These are phyloP conservation scores for Rhodotorula sp. DNA, from an alignment of 1,284 basidiomycete species.

Conservation along the genomic window DNA sequence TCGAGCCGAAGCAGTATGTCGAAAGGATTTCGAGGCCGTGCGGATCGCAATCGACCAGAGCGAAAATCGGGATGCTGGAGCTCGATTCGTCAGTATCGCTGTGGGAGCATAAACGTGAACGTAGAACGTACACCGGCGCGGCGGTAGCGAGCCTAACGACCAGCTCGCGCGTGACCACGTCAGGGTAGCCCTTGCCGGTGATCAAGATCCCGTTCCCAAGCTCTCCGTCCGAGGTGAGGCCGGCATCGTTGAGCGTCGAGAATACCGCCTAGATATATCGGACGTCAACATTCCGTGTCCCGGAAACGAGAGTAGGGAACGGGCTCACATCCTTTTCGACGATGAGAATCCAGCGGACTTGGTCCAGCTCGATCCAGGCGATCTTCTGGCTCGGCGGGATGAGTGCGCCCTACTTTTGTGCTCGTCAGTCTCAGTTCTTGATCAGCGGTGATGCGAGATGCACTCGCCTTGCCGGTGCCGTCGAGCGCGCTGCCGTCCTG, in stretches of 20 bases:
- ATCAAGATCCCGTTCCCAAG: slow-evolving; percentile 66
- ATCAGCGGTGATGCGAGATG: not conserved
- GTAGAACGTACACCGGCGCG: slow-evolving; percentile 56
- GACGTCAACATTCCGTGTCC: not conserved
- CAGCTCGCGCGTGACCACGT: slow-evolving; percentile 79
- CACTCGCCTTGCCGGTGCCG: not conserved
- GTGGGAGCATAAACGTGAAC: not conserved
- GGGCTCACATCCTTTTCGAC: slow-evolving; percentile 81
- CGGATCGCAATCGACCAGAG: slow-evolving; percentile 83
- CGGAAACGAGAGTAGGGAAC: not conserved
- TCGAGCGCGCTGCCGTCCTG: slow-evolving; percentile 58
- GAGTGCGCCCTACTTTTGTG: slow-evolving; percentile 59
- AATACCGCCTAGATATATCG: slow-evolving; percentile 72
- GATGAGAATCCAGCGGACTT: slow-evolving; percentile 72
- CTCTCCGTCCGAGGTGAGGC: slow-evolving; percentile 55
- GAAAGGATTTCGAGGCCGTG: slow-evolving; percentile 85
- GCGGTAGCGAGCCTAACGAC: slow-evolving; percentile 66
- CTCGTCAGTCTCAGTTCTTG: rapidly evolving
- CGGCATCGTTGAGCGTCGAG: slow-evolving; percentile 67
- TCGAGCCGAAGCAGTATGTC: slow-evolving; percentile 61
- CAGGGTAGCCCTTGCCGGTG: slow-evolving; percentile 91
- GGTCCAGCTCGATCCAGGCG: slow-evolving; percentile 57
- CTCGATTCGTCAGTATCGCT: not conserved
- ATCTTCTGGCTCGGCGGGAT: slow-evolving; percentile 76
- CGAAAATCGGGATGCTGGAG: slow-evolving; percentile 66